Evolutionary conservation across 2,329 filamentous ascomycete species (phyloP).

Genomic region (Talaromyces rugulosus): DNA sequence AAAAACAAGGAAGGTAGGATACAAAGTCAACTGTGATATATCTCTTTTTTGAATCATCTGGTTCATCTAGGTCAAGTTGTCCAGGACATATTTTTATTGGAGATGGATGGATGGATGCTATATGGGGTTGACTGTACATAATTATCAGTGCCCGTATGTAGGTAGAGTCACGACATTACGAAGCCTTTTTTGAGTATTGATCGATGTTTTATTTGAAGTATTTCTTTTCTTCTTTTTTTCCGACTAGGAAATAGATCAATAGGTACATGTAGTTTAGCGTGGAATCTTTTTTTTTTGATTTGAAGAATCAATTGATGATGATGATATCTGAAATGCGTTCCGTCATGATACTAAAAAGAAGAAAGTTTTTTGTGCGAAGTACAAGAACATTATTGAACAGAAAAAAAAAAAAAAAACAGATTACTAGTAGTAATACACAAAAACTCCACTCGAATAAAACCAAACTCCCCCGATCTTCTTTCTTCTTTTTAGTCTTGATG

Average conservation of each 20-base stretch:
- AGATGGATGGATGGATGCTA: background rate
- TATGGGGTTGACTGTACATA: background rate
- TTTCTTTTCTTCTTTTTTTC: background rate
- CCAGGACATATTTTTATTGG: background rate
- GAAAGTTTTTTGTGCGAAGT: background rate
- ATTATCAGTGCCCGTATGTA: background rate
- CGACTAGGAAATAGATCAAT: no score
- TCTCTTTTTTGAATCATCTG: background rate
- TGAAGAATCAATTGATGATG: background rate
- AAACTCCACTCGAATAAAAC: background rate
- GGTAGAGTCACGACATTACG: background rate
- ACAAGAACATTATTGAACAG: background rate
- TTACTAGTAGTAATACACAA: background rate
- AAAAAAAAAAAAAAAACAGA: background rate
- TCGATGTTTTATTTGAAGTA: background rate
- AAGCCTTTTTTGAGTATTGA: background rate
- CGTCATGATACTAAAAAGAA: background rate
- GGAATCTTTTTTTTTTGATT: background rate
- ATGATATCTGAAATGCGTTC: background rate
- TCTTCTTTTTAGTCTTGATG: background rate
- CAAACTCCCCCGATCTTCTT: background rate
- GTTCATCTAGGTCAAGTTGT: background rate
- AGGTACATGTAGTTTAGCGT: background rate
- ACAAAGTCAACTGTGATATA: background rate
- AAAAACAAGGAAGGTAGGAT: background rate